These are phyloP conservation scores for Psilocybe cubensis DNA, from an alignment of 768 basidiomycete species.

Conservation along the genomic window DNA sequence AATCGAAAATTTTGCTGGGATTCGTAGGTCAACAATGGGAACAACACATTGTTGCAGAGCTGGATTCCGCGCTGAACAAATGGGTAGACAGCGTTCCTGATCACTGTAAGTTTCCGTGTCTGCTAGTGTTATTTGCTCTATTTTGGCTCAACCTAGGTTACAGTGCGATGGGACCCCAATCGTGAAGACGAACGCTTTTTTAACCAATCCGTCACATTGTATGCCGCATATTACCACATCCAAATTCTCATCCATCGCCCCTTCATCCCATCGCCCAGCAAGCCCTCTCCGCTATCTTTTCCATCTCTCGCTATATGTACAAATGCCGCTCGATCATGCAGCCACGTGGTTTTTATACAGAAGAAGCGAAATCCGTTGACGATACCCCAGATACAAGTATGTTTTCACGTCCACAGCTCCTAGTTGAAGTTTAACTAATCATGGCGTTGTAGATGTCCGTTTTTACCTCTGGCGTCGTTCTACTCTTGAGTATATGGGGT, in stretches of 20 bases:
- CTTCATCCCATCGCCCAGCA: conserved; percentile 66
- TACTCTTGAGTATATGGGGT: conserved; percentile 72
- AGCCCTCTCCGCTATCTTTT: conserved; percentile 50
- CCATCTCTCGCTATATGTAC: conserved; percentile 79
- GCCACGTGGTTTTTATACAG: conserved; percentile 74
- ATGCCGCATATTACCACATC: conserved; percentile 53
- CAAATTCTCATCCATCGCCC: conserved; percentile 81
- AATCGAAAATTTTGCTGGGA: conserved; percentile 66
- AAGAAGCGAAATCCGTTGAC: conserved; percentile 36
- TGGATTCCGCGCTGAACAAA: conserved; percentile 73
- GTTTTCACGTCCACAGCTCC: conserved; percentile 4
- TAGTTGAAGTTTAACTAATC: not conserved
- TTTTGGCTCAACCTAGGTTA: not conserved
- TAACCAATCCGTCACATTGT: conserved; percentile 64
- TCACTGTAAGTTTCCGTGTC: conserved; percentile 44
- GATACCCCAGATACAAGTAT: conserved; percentile 39
- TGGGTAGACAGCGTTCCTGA: conserved; percentile 73
- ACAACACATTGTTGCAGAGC: conserved; percentile 66
- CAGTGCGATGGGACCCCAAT: conserved; percentile 59
- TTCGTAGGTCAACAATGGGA: conserved; percentile 69
- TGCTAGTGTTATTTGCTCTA: not conserved
- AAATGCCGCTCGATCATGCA: conserved; percentile 79
- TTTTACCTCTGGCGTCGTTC: conserved; percentile 55
- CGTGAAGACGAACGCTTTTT: conserved; percentile 49
- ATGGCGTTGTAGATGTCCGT: conserved; percentile 35